Evolutionary conservation across 352 stramenopile genomes (phyloP), one percentile per base, ranked within the genome.

Genomic region (Globisporangium heterothallicum): DNA sequence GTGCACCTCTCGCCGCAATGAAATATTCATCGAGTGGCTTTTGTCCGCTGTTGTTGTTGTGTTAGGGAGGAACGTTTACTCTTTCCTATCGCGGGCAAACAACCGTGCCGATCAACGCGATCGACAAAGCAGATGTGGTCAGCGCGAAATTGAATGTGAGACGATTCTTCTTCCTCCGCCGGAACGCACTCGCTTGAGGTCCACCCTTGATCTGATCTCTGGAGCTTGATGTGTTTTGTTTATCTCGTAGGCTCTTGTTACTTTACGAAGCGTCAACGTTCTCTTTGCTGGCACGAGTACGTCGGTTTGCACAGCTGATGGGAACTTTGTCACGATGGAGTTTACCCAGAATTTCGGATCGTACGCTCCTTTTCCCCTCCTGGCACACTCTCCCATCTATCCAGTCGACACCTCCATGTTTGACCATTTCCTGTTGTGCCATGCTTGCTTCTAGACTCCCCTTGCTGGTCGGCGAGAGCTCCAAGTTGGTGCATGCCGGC

Each of bases 301-400:
- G 25, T 75, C 71, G 5, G 66, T 84, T 40, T 92, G 80, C 63
- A 74, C 68, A 38, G 64, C 78, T 9, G 74, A 84, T 45, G 80
- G 76, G 35, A 88, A 77, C 32, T 83, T 80, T 45, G 71, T 83
- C 44, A 87, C 77, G 19, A 59, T 90, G 43, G 81, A 92, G 56
- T 92, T 92, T 64, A 83, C 69, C 13, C 81, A 92, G 56, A 68
- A 89, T 56, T 92, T 90, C 64, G 78, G 81, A 32, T 43, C 59
- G 74, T 83, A 67, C 52, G 70, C 59, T n/a, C 3, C n/a, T 22
- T 16, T 41, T 36, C 21, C 21, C 18, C 24, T 27, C 19, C 13
- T 10, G 13, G 29, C 21, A 10, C 32, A 44, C 9, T 22, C 42
- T 42, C 14, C n/a, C n/a, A n/a, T 57, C 10, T 2, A 16, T 49